Evolutionary conservation across 2,329 filamentous ascomycete species (phyloP).

Genomic region (Blastomyces emzantsi): DNA sequence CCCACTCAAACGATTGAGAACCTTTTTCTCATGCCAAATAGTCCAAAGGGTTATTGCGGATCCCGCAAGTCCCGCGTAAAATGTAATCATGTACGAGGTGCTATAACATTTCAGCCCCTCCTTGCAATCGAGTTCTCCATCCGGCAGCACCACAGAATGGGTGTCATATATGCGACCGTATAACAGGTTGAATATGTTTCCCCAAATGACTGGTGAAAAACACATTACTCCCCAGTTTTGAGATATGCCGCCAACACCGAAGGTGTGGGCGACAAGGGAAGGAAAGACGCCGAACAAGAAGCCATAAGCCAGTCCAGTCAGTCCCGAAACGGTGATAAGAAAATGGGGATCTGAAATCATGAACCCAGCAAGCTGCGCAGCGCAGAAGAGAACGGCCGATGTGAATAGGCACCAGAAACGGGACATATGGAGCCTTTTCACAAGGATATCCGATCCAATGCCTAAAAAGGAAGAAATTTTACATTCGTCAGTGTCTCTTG

Average conservation of each 20-base stretch:
- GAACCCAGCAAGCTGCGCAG: slow-evolving; percentile 69
- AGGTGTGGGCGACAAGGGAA: slow-evolving; percentile 78
- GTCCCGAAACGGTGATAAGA: slow-evolving; percentile 66
- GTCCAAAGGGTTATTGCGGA: slow-evolving; percentile 57
- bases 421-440: slow-evolving; percentile 68
- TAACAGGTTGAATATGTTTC: slow-evolving; percentile 85
- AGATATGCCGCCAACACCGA: slow-evolving; percentile 78
- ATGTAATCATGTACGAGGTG: slow-evolving; percentile 69
- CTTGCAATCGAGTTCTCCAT: slow-evolving; percentile 64
- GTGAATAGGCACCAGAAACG: slow-evolving; percentile 85
- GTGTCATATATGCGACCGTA: slow-evolving; percentile 78
- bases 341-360: slow-evolving; percentile 66
- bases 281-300: slow-evolving; percentile 92
- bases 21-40: slow-evolving; percentile 33
- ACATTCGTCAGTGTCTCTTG: slow-evolving; percentile 1
- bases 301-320: slow-evolving; percentile 85
- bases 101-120: slow-evolving; percentile 75
- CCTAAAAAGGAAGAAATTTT: slow-evolving; percentile 41
- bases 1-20: slow-evolving; percentile 21
- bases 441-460: slow-evolving; percentile 82
- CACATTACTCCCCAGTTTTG: slow-evolving; percentile 98
- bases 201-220: slow-evolving; percentile 73
- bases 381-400: slow-evolving; percentile 66
- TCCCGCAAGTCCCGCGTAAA: slow-evolving; percentile 61
- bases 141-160: slow-evolving; percentile 60